Conservation (phyloP, 139 green algal species). For the Pycnococcus provasolii region DNA sequence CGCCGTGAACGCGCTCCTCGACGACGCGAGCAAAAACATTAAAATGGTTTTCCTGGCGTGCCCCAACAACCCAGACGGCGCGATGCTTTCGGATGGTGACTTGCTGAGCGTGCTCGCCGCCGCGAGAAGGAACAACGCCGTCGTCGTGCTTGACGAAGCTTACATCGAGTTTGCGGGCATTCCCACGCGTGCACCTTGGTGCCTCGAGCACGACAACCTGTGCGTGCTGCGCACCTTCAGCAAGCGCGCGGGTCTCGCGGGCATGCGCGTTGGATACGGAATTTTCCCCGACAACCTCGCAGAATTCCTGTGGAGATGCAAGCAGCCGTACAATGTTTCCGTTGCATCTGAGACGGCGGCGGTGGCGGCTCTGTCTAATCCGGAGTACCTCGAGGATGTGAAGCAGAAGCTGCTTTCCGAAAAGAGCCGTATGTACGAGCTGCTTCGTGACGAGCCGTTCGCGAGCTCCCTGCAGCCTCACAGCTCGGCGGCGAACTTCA, state of each 20-base stretch:
- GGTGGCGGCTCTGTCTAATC: conserved; percentile 62
- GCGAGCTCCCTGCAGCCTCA: conserved; percentile 72
- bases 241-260: conserved; percentile 60
- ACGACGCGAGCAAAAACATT: conserved; percentile 46
- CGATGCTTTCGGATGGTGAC: conserved; percentile 65
- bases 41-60: conserved; percentile 98
- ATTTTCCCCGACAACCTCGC: conserved; percentile 46
- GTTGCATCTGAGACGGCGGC: conserved; percentile 77
- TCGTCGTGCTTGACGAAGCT: conserved; percentile 97
- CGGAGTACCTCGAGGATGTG: conserved; percentile 59
- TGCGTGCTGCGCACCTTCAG: conserved; percentile 94
- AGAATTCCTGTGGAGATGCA: conserved; percentile 88
- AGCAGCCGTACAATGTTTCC: conserved; percentile 98
- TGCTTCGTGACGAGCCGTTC: conserved; percentile 48
- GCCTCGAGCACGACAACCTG: conserved; percentile 70
- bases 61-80: conserved; percentile 97
- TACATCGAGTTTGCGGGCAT: conserved; percentile 92
- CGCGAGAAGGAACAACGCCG: conserved; percentile 26
- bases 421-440: conserved; percentile 50
- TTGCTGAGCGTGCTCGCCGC: conserved; percentile 44
- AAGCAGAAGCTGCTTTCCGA: conserved; percentile 72
- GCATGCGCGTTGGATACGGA: conserved; percentile 50
- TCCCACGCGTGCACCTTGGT: conserved; percentile 52
- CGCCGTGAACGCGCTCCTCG: conserved; percentile 59
- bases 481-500: conserved; percentile 87